Evolutionary conservation across 495 filamentous ascomycete species (phyloP).

Genomic region (Tuber aestivum): DNA sequence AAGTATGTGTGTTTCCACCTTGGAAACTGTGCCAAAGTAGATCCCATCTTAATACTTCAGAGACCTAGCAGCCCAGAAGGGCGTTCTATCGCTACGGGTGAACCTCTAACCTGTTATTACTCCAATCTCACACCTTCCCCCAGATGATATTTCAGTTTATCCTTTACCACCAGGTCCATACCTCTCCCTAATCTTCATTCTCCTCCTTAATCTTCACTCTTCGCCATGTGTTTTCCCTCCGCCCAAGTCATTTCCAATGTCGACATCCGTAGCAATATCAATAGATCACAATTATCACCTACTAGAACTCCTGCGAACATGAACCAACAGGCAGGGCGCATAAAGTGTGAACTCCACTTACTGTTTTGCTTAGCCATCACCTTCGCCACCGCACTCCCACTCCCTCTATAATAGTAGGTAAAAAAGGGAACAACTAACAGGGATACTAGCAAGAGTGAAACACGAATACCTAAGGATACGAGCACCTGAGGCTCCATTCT

Average conservation of each 20-base stretch:
- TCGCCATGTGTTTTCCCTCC: neutral
- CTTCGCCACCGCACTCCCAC: too few species aligned
- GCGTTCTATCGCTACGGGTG: neutral
- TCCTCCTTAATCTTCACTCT: neutral
- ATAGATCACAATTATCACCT: neutral
- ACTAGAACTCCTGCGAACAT: neutral
- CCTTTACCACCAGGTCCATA: too few species aligned
- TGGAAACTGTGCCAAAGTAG: neutral
- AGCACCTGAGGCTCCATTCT: too few species aligned
- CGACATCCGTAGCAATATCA: neutral
- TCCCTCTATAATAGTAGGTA: too few species aligned
- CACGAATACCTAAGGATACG: too few species aligned
- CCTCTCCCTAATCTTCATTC: too few species aligned
- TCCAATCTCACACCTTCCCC: neutral
- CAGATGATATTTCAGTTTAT: neutral
- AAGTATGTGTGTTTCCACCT: neutral
- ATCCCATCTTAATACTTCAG: neutral
- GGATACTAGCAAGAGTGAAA: too few species aligned
- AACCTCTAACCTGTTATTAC: neutral
- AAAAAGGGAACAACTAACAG: too few species aligned
- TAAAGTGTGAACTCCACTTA: neutral
- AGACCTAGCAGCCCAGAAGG: neutral
- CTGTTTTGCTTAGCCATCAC: neutral
- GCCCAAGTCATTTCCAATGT: neutral
- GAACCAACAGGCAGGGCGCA: neutral